Evolutionary conservation across 1,139 yeast species (phyloP).

Genomic region (Yamadazyma triangularis): DNA sequence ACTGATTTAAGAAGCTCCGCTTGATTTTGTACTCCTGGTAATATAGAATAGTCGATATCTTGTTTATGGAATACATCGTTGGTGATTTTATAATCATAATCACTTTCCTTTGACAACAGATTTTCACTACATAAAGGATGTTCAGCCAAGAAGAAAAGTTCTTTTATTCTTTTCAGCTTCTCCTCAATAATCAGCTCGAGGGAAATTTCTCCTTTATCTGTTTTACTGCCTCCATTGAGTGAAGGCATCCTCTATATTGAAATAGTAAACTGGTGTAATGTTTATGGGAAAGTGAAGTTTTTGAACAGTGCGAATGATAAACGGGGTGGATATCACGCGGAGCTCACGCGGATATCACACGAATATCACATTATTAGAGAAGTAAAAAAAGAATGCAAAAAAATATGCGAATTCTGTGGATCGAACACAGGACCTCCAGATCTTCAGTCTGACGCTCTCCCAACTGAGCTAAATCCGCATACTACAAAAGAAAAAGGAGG

Average conservation of each 20-base stretch:
- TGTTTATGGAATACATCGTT: background rate
- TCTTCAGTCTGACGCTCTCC: constrained; percentile 92
- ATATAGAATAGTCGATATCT: background rate
- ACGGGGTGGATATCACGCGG: constrained; percentile 3
- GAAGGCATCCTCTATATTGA: too few relatives aligned
- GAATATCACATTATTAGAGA: background rate
- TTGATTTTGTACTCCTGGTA: background rate
- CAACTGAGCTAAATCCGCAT: constrained; percentile 78
- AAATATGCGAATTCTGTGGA: constrained; percentile 80
- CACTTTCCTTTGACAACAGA: too few relatives aligned
- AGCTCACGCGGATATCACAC: constrained; percentile 1
- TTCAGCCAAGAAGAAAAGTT: constrained; percentile 9
- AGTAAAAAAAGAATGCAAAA: constrained; percentile 13
- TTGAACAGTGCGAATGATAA: constrained; percentile 4
- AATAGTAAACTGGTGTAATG: too few relatives aligned
- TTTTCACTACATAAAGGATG: constrained; percentile 14
- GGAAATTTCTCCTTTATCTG: too few relatives aligned
- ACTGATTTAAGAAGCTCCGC: background rate
- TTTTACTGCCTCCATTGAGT: too few relatives aligned
- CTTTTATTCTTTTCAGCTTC: constrained; percentile 10
- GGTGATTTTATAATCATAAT: background rate
- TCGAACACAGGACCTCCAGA: constrained; percentile 95
- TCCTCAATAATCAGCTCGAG: too few relatives aligned
- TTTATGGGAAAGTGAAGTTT: too few relatives aligned
- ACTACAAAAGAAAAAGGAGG: too few relatives aligned